These are phyloP conservation scores for Leucosporidium creatinivorum DNA, from an alignment of 768 basidiomycete species.

Conservation along the genomic window DNA sequence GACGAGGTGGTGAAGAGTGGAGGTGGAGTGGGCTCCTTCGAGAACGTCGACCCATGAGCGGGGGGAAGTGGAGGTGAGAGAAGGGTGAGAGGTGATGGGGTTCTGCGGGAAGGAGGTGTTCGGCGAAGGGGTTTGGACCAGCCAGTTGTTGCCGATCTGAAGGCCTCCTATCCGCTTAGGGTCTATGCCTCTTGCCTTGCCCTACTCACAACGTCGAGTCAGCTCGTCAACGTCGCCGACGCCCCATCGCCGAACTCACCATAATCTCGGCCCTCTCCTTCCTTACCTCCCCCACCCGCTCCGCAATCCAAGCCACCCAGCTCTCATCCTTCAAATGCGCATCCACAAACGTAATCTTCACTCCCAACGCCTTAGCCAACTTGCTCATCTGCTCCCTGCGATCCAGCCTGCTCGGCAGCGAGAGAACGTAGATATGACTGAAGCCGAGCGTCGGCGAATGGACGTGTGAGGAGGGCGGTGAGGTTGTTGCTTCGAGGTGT, in stretches of 20 bases:
- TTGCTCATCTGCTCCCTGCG: constrained; percentile 31
- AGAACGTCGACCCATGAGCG: constrained; percentile 35
- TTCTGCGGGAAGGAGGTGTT: constrained; percentile 4
- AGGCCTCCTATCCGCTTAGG: constrained; percentile 9
- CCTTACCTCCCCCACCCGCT: constrained; percentile 30
- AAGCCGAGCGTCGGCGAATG: constrained; percentile 33
- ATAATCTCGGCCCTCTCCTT: constrained; percentile 5
- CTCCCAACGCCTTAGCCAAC: constrained; percentile 34
- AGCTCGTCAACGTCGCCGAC: not conserved
- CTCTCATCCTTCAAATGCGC: constrained; percentile 31
- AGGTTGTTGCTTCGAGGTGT: constrained; percentile 29
- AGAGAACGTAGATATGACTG: constrained; percentile 37
- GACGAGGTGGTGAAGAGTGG: constrained; percentile 3
- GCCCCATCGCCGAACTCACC: constrained; percentile 2
- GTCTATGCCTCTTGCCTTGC: not conserved
- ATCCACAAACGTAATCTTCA: constrained; percentile 37
- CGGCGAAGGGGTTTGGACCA: constrained; percentile 9
- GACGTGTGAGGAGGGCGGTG: constrained; percentile 1
- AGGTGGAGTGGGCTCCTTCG: constrained; percentile 6
- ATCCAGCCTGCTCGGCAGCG: constrained; percentile 33
- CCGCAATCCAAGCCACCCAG: constrained; percentile 36
- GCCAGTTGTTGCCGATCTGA: constrained; percentile 5
- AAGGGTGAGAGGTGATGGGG: not conserved
- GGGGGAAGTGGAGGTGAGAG: not conserved
- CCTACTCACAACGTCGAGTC: not conserved